Conservation (phyloP, 129 eudicot genomes). For the Heracleum sosnowskyi region DNA sequence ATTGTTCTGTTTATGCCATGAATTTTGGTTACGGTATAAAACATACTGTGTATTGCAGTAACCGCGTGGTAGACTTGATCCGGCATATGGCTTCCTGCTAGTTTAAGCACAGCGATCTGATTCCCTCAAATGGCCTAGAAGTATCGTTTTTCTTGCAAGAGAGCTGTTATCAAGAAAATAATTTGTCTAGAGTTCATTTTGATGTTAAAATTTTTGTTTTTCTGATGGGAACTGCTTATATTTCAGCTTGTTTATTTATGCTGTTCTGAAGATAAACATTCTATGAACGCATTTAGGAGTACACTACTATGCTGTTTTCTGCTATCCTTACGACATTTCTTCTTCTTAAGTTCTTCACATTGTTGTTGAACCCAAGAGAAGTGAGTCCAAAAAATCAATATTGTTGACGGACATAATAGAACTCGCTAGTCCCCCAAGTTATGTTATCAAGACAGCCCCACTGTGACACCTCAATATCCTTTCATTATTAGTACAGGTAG, state of each 20-base stretch:
- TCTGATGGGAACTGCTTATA: neutral
- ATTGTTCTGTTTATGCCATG: neutral
- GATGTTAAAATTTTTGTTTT: too few species aligned
- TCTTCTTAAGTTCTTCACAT: neutral
- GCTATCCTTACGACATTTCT: neutral
- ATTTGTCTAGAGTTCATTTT: neutral
- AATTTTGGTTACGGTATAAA: neutral
- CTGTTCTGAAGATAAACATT: neutral
- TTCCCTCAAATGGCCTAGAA: neutral
- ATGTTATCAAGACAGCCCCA: too few species aligned
- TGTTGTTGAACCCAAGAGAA: neutral
- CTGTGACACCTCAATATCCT: too few species aligned
- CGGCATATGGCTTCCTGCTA: constrained; percentile 58
- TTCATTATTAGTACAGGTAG: neutral
- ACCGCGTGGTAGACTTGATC: constrained; percentile 74
- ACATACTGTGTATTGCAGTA: constrained; percentile 34
- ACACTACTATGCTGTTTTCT: neutral
- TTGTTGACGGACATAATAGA: neutral
- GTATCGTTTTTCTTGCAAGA: neutral
- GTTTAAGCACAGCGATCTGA: neutral
- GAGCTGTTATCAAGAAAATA: neutral
- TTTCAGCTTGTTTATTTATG: neutral
- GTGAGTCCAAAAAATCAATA: neutral
- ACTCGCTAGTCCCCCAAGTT: neutral
- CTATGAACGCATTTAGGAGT: neutral